phyloP scores from a whole-genome alignment of 83 land plant genomes.

The Picea engelmannii region DNA sequence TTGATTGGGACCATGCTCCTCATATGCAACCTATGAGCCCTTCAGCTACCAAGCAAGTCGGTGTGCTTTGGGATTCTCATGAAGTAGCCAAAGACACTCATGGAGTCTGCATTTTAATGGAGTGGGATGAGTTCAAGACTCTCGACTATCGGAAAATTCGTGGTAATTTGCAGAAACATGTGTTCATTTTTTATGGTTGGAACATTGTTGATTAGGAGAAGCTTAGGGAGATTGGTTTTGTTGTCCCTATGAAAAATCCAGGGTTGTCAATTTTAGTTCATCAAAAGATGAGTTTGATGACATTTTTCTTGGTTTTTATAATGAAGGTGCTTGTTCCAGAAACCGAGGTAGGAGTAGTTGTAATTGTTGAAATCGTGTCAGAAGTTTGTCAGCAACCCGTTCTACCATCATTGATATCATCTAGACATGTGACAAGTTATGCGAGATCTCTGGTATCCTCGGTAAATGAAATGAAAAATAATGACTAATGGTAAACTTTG shows the following conservation, averaged over 20 bases:
- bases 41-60: constrained; percentile 53
- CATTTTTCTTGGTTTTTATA: too few species aligned
- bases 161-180: constrained; percentile 48
- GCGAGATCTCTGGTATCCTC: too few species aligned
- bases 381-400: too few species aligned
- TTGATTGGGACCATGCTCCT: constrained; percentile 76
- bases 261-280: too few species aligned
- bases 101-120: constrained; percentile 67
- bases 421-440: too few species aligned
- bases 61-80: constrained; percentile 65
- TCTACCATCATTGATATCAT: too few species aligned
- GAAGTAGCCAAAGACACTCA: constrained; percentile 74
- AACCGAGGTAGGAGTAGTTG: too few species aligned
- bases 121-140: constrained; percentile 77
- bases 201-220: constrained; percentile 34
- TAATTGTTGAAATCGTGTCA: too few species aligned
- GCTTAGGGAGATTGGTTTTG: constrained; percentile 44
- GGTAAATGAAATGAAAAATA: too few species aligned
- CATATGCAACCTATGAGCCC: constrained; percentile 80
- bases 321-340: too few species aligned
- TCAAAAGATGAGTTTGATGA: too few species aligned
- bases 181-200: constrained; percentile 44
- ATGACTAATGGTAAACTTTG: too few species aligned
- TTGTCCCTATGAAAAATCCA: constrained; percentile 15
- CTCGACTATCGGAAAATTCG: constrained; percentile 47